Percentiles rank a stretch among this genome's conserved stretches.
Evolutionary conservation across 495 filamentous ascomycete genomes (phyloP).

Genomic region (Cryomyces antarcticus): DNA sequence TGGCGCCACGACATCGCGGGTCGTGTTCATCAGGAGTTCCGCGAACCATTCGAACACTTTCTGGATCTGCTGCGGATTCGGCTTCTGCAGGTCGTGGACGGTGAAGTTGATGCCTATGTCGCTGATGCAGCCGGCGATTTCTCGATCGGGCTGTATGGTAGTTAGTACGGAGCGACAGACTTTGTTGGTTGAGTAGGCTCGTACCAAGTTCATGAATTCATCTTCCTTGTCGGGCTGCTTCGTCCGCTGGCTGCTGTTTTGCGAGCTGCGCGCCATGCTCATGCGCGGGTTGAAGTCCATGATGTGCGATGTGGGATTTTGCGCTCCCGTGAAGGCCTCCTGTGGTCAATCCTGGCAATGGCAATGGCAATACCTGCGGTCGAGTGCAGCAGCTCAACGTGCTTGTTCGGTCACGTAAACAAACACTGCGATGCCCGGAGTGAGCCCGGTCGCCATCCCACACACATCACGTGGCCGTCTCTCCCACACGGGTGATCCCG

Average conservation of each 20-base stretch:
- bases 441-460: too few species aligned
- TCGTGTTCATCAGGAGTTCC: conserved; percentile 78
- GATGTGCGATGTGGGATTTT: too few species aligned
- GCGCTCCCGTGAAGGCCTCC: too few species aligned
- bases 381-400: too few species aligned
- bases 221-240: conserved; percentile 65
- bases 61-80: conserved; percentile 81
- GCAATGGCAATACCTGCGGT: too few species aligned
- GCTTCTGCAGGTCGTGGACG: conserved; percentile 77
- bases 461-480: too few species aligned
- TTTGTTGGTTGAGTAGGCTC: conserved; percentile 3
- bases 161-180: not conserved
- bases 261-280: conserved; percentile 40
- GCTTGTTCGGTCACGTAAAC: too few species aligned
- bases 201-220: conserved; percentile 71
- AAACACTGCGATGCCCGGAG: too few species aligned
- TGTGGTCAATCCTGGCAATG: too few species aligned
- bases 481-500: too few species aligned
- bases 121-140: conserved; percentile 91
- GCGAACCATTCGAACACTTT: conserved; percentile 96
- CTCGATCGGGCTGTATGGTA: conserved; percentile 42
- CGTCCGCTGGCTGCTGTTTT: conserved; percentile 25
- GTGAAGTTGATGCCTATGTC: conserved; percentile 84
- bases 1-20: conserved; percentile 76
- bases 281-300: conserved; percentile 64